A percentile compares a stretch with the other conserved stretches of the same genome.
These are phyloP conservation scores for Piper longum DNA, from an alignment of 164 flowering plant genomes.

Conservation along the genomic window DNA sequence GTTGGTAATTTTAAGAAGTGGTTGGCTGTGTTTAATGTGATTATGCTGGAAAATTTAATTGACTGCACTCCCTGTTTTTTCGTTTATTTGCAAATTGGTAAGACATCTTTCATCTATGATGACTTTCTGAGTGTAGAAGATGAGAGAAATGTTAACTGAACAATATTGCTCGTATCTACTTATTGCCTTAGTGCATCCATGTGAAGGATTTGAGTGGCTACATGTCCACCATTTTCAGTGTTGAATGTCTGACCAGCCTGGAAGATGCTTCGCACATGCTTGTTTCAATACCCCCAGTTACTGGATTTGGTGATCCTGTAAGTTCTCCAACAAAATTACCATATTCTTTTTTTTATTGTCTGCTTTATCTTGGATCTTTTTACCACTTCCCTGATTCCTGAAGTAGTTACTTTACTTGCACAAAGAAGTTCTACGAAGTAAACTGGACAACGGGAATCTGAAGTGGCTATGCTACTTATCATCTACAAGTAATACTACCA, in stretches of 20 bases:
- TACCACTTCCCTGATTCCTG: background rate
- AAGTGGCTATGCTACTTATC: slow-evolving; percentile 80
- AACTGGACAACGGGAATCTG: slow-evolving; percentile 36
- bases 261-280: slow-evolving; percentile 54
- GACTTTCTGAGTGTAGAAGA: too few species aligned
- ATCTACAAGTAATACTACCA: slow-evolving; percentile 46
- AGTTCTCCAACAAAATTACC: slow-evolving; percentile 2
- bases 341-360: too few species aligned
- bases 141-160: too few species aligned
- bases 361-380: background rate
- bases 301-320: slow-evolving; percentile 74
- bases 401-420: slow-evolving; percentile 46
- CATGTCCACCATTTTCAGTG: slow-evolving; percentile 17
- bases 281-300: slow-evolving; percentile 61
- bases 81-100: too few species aligned
- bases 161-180: too few species aligned
- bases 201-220: background rate
- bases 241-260: slow-evolving; percentile 19
- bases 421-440: slow-evolving; percentile 25
- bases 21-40: too few species aligned
- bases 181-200: too few species aligned
- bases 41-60: too few species aligned
- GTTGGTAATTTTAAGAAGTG: too few species aligned
- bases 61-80: too few species aligned
- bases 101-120: too few species aligned